Evolutionary conservation across 495 filamentous ascomycete species (phyloP).

Genomic region (Cercophora samala): DNA sequence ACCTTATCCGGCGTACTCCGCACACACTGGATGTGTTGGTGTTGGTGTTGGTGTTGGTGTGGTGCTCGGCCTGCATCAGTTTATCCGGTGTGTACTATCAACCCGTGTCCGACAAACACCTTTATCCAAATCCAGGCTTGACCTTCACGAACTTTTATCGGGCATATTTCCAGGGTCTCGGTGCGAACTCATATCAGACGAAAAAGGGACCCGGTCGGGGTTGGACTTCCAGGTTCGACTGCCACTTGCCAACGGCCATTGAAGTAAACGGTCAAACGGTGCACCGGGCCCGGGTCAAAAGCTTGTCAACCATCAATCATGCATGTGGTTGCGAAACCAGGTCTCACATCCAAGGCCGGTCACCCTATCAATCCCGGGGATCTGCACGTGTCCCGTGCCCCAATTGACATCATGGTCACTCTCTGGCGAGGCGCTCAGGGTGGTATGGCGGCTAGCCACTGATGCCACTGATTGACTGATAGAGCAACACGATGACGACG

Average conservation of each 20-base stretch:
- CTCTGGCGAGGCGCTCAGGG: not conserved
- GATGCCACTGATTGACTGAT: not conserved
- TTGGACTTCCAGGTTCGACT: too few species aligned
- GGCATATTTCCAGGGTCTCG: not conserved
- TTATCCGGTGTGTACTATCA: not conserved
- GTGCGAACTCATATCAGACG: not conserved
- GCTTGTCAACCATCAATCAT: not conserved
- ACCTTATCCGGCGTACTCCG: not conserved
- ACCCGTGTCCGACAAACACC: not conserved
- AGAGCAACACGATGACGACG: not conserved
- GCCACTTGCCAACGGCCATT: not conserved
- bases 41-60: not conserved
- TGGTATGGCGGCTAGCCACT: slow-evolving; percentile 3
- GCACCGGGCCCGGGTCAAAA: not conserved
- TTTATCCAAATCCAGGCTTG: not conserved
- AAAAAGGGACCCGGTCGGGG: not conserved
- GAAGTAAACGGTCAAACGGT: not conserved
- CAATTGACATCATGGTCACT: slow-evolving; percentile 26
- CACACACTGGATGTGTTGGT: not conserved
- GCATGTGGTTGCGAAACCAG: not conserved
- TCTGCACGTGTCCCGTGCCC: slow-evolving; percentile 5
- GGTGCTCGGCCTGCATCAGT: not conserved
- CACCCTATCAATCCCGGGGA: slow-evolving; percentile 22
- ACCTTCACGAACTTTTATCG: not conserved
- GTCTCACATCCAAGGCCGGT: slow-evolving; percentile 15